These are phyloP conservation scores for Diaporthe eres DNA, from an alignment of 2,329 filamentous ascomycete species.

Conservation along the genomic window DNA sequence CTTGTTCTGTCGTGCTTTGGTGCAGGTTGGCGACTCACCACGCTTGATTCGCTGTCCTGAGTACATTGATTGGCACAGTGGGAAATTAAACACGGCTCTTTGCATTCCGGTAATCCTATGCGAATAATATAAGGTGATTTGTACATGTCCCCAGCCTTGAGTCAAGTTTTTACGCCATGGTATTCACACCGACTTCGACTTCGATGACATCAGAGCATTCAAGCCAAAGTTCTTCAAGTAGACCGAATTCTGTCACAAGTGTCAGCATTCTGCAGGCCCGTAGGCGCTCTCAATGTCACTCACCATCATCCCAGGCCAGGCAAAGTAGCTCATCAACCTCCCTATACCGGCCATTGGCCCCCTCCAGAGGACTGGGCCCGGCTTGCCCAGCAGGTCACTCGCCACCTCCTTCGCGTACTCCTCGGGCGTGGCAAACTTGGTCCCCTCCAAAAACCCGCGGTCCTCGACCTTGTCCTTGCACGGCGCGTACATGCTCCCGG, in stretches of 20 bases:
- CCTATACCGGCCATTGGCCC: slow-evolving; percentile 2
- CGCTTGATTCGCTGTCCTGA: too few species aligned
- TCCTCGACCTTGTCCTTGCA: slow-evolving; percentile 3
- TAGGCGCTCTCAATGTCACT: not conserved
- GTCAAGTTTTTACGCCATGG: too few species aligned
- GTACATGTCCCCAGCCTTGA: not conserved
- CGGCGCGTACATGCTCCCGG: slow-evolving; percentile 2
- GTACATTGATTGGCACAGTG: not conserved
- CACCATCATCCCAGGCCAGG: slow-evolving; percentile 7
- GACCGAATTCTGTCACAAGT: not conserved
- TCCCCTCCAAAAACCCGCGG: not conserved
- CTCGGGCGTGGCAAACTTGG: slow-evolving; percentile 22
- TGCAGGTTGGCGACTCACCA: not conserved
- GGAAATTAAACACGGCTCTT: too few species aligned
- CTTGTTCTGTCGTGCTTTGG: too few species aligned
- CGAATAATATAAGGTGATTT: too few species aligned
- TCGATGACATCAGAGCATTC: not conserved
- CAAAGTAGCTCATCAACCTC: not conserved
- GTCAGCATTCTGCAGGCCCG: not conserved
- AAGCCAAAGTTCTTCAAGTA: not conserved
- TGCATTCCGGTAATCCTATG: rapidly evolving
- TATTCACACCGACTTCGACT: not conserved
- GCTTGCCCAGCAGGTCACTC: slow-evolving; percentile 9
- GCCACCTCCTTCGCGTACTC: slow-evolving; percentile 14
- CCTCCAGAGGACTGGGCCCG: not conserved